These are phyloP conservation scores for Aspergillus piperis DNA, from an alignment of 2,329 filamentous ascomycete species.

Conservation along the genomic window DNA sequence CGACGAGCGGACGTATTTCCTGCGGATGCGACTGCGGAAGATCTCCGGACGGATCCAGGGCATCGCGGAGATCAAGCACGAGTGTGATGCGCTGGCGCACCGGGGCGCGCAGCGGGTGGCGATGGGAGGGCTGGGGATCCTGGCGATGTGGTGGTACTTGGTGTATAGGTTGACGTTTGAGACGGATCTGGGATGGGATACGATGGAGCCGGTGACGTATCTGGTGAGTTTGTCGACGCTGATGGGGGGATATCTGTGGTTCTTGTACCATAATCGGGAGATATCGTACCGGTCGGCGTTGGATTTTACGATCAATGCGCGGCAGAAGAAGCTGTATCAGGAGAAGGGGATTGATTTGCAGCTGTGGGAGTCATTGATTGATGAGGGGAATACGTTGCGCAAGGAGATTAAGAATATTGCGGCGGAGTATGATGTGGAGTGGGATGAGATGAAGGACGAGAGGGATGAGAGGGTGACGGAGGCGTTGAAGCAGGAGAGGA, in stretches of 20 bases:
- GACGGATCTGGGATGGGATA: conserved; percentile 83
- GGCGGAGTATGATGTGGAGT: conserved; percentile 85
- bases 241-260: conserved; percentile 91
- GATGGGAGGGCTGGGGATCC: conserved; percentile 71
- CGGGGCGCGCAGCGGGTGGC: conserved; percentile 76
- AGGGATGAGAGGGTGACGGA: conserved; percentile 61
- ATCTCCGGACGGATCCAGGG: conserved; percentile 68
- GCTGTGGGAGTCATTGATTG: conserved; percentile 75
- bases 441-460: conserved; percentile 76
- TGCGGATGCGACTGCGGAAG: conserved; percentile 73
- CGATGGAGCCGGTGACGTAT: conserved; percentile 89
- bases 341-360: conserved; percentile 72
- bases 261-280: conserved; percentile 87
- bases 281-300: conserved; percentile 83
- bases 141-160: conserved; percentile 77
- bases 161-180: conserved; percentile 70
- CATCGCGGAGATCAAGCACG: conserved; percentile 72
- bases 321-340: conserved; percentile 76
- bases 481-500: conserved; percentile 54
- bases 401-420: conserved; percentile 79
- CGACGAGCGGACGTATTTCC: conserved; percentile 85
- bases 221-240: conserved; percentile 82
- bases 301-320: conserved; percentile 78
- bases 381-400: conserved; percentile 75
- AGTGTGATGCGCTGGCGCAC: conserved; percentile 78